phyloP scores from a whole-genome alignment of 1,284 basidiomycete species.

The Puccinia polysora region DNA sequence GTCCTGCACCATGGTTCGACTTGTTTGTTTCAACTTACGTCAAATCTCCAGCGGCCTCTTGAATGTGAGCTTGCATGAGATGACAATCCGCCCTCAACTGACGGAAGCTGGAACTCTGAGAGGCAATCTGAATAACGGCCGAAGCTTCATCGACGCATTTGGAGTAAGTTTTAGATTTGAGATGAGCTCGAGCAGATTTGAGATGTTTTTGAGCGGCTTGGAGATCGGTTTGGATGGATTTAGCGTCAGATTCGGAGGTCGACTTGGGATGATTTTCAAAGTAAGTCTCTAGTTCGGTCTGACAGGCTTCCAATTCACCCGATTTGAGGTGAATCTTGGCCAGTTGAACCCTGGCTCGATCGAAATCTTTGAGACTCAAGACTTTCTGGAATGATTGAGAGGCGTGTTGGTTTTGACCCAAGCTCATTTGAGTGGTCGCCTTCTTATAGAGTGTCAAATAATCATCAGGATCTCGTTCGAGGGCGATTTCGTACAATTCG shows the following conservation, averaged over 20 bases:
- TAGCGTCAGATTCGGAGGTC: neutral
- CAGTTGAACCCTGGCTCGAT: conserved; percentile 76
- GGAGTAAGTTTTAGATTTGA: conserved; percentile 54
- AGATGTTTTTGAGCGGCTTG: conserved; percentile 49
- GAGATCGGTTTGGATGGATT: conserved; percentile 41
- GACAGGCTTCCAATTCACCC: conserved; percentile 65
- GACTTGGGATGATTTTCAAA: conserved; percentile 16
- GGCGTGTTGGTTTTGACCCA: conserved; percentile 67
- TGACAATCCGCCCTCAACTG: conserved; percentile 72
- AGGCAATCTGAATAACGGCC: conserved; percentile 65
- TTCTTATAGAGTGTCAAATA: conserved; percentile 76
- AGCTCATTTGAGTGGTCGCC: conserved; percentile 78
- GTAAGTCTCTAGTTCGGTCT: conserved; percentile 26
- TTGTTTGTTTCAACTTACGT: conserved; percentile 58
- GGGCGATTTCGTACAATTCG: conserved; percentile 29
- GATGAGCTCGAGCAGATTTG: conserved; percentile 50
- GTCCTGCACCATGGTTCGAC: conserved; percentile 38
- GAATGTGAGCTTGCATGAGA: conserved; percentile 70
- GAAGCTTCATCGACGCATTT: conserved; percentile 71
- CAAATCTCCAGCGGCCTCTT: conserved; percentile 76
- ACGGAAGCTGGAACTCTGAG: conserved; percentile 66
- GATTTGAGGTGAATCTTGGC: conserved; percentile 74
- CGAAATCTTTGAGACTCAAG: conserved; percentile 67
- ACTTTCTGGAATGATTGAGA: conserved; percentile 84
- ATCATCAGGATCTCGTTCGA: conserved; percentile 51